These are phyloP conservation scores for Ceratocystis lukuohia DNA, from an alignment of 2,329 filamentous ascomycete genomes.

Conservation along the genomic window DNA sequence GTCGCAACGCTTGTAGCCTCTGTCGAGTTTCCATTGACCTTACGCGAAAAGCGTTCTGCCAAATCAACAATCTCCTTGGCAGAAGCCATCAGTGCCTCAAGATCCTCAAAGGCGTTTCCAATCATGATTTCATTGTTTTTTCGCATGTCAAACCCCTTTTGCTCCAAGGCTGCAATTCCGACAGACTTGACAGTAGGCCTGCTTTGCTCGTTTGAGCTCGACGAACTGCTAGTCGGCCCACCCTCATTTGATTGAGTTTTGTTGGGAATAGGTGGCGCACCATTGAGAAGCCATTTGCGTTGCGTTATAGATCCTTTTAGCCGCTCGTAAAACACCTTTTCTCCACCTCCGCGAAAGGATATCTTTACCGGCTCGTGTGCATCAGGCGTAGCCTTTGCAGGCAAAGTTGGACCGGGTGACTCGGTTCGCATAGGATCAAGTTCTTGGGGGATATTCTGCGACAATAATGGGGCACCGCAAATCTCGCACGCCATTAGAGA, in stretches of 20 bases:
- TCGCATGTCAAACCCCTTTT: conserved; percentile 66
- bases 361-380: conserved; percentile 69
- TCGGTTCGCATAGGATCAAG: conserved; percentile 40
- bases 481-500: conserved; percentile 80
- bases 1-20: conserved; percentile 52
- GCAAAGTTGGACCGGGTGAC: conserved; percentile 63
- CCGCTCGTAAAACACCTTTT: conserved; percentile 78
- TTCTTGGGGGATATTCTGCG: conserved; percentile 33
- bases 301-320: conserved; percentile 80
- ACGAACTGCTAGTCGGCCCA: conserved; percentile 27
- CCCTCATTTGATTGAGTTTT: conserved; percentile 22
- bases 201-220: conserved; percentile 23
- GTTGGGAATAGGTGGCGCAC: conserved; percentile 74
- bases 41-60: conserved; percentile 71
- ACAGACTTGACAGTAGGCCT: conserved; percentile 43
- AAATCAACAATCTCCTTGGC: conserved; percentile 92
- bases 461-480: conserved; percentile 63
- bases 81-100: conserved; percentile 93
- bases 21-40: conserved; percentile 48
- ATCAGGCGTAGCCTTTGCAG: conserved; percentile 32
- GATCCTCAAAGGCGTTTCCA: conserved; percentile 85
- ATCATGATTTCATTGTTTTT: conserved; percentile 92
- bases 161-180: conserved; percentile 85
- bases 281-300: conserved; percentile 86
- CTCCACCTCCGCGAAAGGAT: conserved; percentile 80